Evolutionary conservation across 768 basidiomycete genomes (phyloP), one percentile per base, ranked within the genome.

Genomic region (Mycena leptocephala): DNA sequence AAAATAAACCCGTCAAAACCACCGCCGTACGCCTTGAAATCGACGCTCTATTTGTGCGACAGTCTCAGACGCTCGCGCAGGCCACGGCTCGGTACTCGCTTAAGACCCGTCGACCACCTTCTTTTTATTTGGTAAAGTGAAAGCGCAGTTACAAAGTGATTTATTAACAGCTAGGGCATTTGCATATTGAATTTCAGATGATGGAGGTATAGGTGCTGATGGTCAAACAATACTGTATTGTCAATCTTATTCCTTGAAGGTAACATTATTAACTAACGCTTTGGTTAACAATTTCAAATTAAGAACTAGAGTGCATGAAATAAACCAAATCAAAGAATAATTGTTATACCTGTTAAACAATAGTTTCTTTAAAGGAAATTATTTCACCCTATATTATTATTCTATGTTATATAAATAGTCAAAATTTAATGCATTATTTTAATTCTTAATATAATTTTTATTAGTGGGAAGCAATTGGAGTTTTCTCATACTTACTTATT

Each of bases 401-500:
- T 61, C 58, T 10, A 61, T 61, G 58, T 61, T 61, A 61, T 61
- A 61, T 61, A 61, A 61, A 61, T 61, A 26, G 33, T 33, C 24
- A 20, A 61, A 61, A 33, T 33, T 61, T 33, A 61, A 24, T 61
- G 33, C 18, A 61, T 61, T 61, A 28, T 61, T 28, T 61, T 61
- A 61, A 61, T 61, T 30, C 37, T 39, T 39, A 39, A 39, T 39
- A 39, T 39, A 39, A 7, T 39, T 39, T 39, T 39, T 39, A 39
- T 28, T 28, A 61, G 58, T 70, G 70, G 53, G 70, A 71, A 71
- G 70, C 70, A 39, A 71, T 71, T 46, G 70, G 70, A 61, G 70
- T 71, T 59, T 58, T 71, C 32, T 71, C 70, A 10, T 71, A 71
- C 43, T 43, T 71, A 71, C 59, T 71, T 56, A 71, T 71, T 62